These are phyloP conservation scores for Echinosophora koreensis DNA, from an alignment of 306 rosid genomes.

Conservation along the genomic window DNA sequence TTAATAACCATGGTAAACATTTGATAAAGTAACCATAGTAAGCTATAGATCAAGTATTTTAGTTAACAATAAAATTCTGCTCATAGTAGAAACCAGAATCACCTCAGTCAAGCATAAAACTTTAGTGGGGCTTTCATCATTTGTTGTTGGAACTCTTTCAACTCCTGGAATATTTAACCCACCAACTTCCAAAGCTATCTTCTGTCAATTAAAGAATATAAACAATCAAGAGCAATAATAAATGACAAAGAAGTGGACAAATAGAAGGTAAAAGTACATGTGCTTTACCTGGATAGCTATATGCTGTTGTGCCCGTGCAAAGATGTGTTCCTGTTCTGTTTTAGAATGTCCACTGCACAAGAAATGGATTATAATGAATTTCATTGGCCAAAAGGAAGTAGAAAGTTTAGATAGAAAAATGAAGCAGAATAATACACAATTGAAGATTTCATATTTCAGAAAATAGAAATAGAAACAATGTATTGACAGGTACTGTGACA, in stretches of 20 bases:
- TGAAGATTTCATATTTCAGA: slow-evolving; percentile 16
- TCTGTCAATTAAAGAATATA: slow-evolving; percentile 48
- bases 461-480: neutral
- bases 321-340: slow-evolving; percentile 78
- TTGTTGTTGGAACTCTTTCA: slow-evolving; percentile 49
- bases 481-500: neutral
- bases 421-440: neutral
- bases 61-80: slow-evolving; percentile 24
- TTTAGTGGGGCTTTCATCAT: slow-evolving; percentile 62
- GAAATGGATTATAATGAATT: slow-evolving; percentile 35
- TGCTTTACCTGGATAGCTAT: slow-evolving; percentile 73
- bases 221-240: slow-evolving; percentile 4
- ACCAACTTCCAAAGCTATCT: slow-evolving; percentile 68
- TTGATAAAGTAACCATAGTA: slow-evolving; percentile 18
- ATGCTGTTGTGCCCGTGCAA: slow-evolving; percentile 82
- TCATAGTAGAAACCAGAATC: slow-evolving; percentile 30
- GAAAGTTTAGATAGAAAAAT: neutral
- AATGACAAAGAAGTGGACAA: slow-evolving; percentile 17
- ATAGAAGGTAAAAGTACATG: neutral
- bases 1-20: slow-evolving; percentile 15
- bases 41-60: slow-evolving; percentile 19
- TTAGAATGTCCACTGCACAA: slow-evolving; percentile 67
- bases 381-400: slow-evolving; percentile 1
- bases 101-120: slow-evolving; percentile 82
- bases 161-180: slow-evolving; percentile 58